Conservation (phyloP, 2,329 filamentous ascomycete genomes). For the Lachnellula cervina region DNA sequence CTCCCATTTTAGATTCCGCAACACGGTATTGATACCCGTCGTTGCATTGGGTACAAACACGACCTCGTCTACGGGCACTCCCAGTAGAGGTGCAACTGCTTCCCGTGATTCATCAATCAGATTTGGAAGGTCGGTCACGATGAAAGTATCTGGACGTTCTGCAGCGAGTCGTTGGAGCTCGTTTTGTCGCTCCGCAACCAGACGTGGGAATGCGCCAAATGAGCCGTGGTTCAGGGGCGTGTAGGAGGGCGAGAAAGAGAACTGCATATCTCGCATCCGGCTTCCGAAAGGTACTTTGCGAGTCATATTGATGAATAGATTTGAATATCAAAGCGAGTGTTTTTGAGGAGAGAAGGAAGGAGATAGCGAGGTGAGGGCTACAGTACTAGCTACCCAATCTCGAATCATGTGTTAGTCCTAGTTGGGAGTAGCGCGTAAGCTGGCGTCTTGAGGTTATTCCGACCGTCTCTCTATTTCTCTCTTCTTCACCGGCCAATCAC, state of each 20-base stretch:
- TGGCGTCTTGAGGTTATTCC: too few relatives aligned
- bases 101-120: constrained; percentile 60
- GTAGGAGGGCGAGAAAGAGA: constrained; percentile 22
- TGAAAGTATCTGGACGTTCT: constrained; percentile 66
- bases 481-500: too few relatives aligned
- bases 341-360: background rate
- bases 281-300: constrained; percentile 20
- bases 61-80: constrained; percentile 58
- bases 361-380: background rate
- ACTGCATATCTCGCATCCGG: constrained; percentile 20
- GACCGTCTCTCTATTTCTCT: too few relatives aligned
- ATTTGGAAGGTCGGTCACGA: constrained; percentile 60
- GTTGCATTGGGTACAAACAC: constrained; percentile 82
- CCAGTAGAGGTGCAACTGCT: constrained; percentile 60
- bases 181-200: constrained; percentile 59
- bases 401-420: too few relatives aligned
- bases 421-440: too few relatives aligned
- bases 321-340: background rate
- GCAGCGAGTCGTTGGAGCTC: constrained; percentile 61
- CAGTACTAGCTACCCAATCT: too few relatives aligned
- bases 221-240: constrained; percentile 49
- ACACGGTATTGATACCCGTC: constrained; percentile 68
- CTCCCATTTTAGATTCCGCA: constrained; percentile 68
- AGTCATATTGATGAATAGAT: background rate
- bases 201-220: constrained; percentile 68